These are phyloP conservation scores for Mycena pura DNA, from an alignment of 768 basidiomycete species.

Conservation along the genomic window DNA sequence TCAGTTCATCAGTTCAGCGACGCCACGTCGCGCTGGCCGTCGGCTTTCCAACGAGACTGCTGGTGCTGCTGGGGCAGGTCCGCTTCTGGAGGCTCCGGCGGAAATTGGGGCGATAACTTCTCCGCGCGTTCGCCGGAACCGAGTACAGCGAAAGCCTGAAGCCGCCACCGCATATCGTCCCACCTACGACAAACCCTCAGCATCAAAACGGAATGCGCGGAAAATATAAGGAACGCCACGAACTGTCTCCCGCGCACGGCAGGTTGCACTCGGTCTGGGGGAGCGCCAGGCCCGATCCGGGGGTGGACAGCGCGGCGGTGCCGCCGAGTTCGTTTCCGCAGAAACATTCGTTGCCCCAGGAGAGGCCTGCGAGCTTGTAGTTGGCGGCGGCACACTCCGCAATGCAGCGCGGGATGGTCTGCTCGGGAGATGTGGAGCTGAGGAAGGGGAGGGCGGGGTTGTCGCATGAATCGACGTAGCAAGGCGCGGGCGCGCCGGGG, in stretches of 20 bases:
- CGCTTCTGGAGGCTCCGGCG: constrained; percentile 15
- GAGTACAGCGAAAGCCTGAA: constrained; percentile 13
- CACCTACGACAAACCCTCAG: constrained; percentile 6
- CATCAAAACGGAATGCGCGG: constrained; percentile 1
- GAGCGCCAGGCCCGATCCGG: constrained; percentile 8
- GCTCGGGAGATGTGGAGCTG: constrained; percentile 11
- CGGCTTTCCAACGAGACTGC: constrained; percentile 12
- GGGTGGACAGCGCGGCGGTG: background rate
- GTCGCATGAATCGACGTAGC: constrained; percentile 15
- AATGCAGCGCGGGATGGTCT: constrained; percentile 11
- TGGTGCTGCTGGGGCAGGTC: constrained; percentile 15
- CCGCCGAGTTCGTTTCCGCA: constrained; percentile 10
- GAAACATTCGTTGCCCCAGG: constrained; percentile 8
- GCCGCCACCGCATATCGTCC: constrained; percentile 9
- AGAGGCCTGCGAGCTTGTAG: constrained; percentile 10
- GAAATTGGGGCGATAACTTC: constrained; percentile 18
- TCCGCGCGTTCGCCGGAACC: constrained; percentile 8
- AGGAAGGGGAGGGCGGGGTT: constrained; percentile 12
- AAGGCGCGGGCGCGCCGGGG: constrained; percentile 7
- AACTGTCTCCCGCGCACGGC: background rate
- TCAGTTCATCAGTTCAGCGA: constrained; percentile 14
- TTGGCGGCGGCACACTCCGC: constrained; percentile 13
- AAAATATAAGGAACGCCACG: background rate
- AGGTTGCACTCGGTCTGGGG: constrained; percentile 12
- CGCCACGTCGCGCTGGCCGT: constrained; percentile 12